These are phyloP conservation scores for Beauveria pseudobassiana DNA, from an alignment of 2,329 filamentous ascomycete genomes.

Conservation along the genomic window DNA sequence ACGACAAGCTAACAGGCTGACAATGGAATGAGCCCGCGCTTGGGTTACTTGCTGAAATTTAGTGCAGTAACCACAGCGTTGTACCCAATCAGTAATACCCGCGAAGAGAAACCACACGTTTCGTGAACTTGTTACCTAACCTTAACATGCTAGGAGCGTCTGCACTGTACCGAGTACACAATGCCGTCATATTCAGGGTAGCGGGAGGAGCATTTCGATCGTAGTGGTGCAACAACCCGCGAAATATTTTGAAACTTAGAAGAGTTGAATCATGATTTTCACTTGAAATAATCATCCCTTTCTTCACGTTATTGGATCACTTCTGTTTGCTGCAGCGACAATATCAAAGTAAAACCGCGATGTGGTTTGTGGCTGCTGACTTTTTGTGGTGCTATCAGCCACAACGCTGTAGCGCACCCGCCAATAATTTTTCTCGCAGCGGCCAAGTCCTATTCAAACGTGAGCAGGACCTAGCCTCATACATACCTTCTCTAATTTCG, in stretches of 20 bases:
- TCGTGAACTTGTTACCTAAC: neutral
- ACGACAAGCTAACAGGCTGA: no score
- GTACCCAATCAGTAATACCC: no score
- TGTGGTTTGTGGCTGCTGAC: no score
- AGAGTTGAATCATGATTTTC: no score
- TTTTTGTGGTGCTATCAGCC: slow-evolving; percentile 13
- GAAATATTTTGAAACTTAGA: neutral
- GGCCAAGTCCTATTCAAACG: neutral
- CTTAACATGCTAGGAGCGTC: neutral
- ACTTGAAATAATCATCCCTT: no score
- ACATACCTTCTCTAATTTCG: slow-evolving; percentile 13
- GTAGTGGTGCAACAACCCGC: neutral
- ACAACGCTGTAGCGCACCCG: slow-evolving; percentile 9
- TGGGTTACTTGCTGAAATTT: no score
- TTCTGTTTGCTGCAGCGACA: no score
- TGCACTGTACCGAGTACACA: neutral
- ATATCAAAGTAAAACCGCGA: no score
- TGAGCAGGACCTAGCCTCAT: slow-evolving; percentile 3
- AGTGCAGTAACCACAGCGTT: no score
- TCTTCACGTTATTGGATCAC: no score
- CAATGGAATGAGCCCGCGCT: no score
- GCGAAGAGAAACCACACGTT: neutral
- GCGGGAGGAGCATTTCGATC: neutral
- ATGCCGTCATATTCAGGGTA: neutral
- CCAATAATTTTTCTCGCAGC: neutral